phyloP scores from a whole-genome alignment of 1,139 yeast genomes.

The Blastobotrys apis region DNA sequence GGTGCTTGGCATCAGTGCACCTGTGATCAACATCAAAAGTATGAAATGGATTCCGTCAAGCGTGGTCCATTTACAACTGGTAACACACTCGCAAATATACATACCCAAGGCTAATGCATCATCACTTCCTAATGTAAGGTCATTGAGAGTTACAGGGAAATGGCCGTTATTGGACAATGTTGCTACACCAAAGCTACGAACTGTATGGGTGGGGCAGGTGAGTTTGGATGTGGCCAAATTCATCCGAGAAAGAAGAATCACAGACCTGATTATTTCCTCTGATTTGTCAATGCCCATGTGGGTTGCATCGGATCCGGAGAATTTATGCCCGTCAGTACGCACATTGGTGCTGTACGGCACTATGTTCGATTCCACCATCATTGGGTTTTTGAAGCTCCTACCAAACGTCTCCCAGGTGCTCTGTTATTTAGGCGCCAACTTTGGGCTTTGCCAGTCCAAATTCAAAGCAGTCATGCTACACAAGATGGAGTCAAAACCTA shows the following conservation, averaged over 20 bases:
- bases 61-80: slow-evolving; percentile 8
- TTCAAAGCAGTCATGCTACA: slow-evolving; percentile 1
- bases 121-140: slow-evolving; percentile 2
- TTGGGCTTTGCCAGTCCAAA: background rate
- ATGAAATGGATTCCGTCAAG: slow-evolving; percentile 8
- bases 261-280: slow-evolving; percentile 7
- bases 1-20: background rate
- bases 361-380: slow-evolving; percentile 1
- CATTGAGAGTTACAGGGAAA: slow-evolving; percentile 5
- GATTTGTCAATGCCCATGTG: slow-evolving; percentile 8
- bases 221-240: slow-evolving; percentile 4
- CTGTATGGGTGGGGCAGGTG: slow-evolving; percentile 8
- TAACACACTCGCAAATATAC: background rate
- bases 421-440: slow-evolving; percentile 4
- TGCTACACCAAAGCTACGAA: slow-evolving; percentile 3
- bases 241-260: slow-evolving; percentile 3
- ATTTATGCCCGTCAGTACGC: slow-evolving; percentile 6
- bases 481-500: background rate
- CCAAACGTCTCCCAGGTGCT: slow-evolving; percentile 7
- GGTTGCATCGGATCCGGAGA: slow-evolving; percentile 6
- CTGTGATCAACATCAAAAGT: background rate
- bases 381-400: slow-evolving; percentile 8
- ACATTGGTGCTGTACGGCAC: slow-evolving; percentile 10
- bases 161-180: slow-evolving; percentile 5
- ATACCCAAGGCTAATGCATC: background rate